Conservation (phyloP, 129 eudicot species). For the Chrysanthemum seticuspe region DNA sequence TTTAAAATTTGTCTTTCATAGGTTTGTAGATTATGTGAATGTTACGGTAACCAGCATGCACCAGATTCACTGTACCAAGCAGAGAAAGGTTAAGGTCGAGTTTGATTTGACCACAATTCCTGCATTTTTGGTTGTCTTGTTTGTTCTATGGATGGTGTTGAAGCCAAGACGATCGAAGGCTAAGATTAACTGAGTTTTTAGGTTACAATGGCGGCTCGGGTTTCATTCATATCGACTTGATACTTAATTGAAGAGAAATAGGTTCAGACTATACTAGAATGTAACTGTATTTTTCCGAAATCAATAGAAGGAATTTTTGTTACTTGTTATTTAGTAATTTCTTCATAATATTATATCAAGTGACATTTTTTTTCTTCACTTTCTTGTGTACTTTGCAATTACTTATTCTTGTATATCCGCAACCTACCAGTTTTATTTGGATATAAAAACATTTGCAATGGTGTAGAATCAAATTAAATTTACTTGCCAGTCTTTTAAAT, state of each 20-base stretch:
- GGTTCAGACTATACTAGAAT: conserved; percentile 25
- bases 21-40: conserved; percentile 74
- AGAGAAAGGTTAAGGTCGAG: conserved; percentile 82
- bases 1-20: conserved; percentile 22
- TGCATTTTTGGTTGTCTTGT: conserved; percentile 65
- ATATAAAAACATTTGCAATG: no score
- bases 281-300: conserved; percentile 20
- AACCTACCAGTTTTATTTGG: no score
- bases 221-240: neutral
- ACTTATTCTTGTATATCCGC: neutral
- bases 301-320: conserved; percentile 22
- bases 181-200: conserved; percentile 65
- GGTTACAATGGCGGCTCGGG: neutral
- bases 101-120: conserved; percentile 85
- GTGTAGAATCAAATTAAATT: no score
- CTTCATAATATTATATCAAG: neutral
- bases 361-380: neutral
- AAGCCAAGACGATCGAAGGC: conserved; percentile 91
- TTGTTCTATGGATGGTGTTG: conserved; percentile 68
- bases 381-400: neutral
- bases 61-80: conserved; percentile 80
- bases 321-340: conserved; percentile 13
- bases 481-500: no score
- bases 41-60: conserved; percentile 67
- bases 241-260: conserved; percentile 28